Evolutionary conservation across 306 rosid species (phyloP).

Genomic region (Medicago ruthenica): DNA sequence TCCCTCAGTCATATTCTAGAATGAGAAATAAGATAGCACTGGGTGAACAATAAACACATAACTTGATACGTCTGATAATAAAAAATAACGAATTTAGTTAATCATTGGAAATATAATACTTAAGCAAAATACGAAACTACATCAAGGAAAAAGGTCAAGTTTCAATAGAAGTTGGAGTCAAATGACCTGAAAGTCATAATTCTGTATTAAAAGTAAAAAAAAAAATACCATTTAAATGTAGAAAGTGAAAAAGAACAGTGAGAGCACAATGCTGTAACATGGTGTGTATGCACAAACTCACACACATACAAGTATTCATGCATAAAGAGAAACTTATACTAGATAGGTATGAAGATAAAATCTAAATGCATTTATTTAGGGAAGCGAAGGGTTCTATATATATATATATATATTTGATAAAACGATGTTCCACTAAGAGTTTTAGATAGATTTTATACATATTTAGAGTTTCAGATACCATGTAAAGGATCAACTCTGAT

Average conservation of each 20-base stretch:
- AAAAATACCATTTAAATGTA: constrained; percentile 10
- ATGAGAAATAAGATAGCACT: constrained; percentile 40
- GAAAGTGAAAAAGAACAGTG: background rate
- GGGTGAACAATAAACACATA: constrained; percentile 40
- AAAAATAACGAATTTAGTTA: constrained; percentile 25
- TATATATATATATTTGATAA: background rate
- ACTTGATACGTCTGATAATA: constrained; percentile 21
- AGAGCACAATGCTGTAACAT: background rate
- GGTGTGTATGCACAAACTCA: background rate
- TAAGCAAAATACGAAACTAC: constrained; percentile 13
- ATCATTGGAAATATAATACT: constrained; percentile 17
- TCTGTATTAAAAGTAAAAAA: constrained; percentile 12
- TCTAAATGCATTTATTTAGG: constrained; percentile 3
- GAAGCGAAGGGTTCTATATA: background rate
- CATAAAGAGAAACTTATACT: background rate
- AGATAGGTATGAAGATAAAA: constrained; percentile 1
- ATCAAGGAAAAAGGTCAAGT: constrained; percentile 7
- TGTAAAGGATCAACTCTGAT: constrained; percentile 2
- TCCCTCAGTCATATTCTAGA: constrained; percentile 72
- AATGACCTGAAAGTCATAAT: background rate
- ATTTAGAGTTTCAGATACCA: constrained; percentile 9
- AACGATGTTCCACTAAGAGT: background rate
- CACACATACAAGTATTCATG: background rate
- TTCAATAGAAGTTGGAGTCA: background rate
- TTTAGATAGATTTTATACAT: constrained; percentile 3